phyloP scores from a whole-genome alignment of 768 basidiomycete species.

The Leccinum sublutescens region DNA sequence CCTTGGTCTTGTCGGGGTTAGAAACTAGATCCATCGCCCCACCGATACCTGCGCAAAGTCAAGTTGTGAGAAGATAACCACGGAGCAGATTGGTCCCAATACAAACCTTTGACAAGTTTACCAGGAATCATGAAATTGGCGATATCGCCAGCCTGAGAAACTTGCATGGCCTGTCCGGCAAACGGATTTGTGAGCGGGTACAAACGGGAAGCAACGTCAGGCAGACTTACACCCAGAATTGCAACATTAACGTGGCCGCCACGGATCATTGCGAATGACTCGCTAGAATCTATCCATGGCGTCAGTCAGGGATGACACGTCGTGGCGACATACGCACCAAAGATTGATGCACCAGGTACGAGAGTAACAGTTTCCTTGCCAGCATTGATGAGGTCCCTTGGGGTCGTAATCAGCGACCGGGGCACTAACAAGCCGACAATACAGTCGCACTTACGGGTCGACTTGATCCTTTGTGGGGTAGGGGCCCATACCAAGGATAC shows the following conservation, averaged over 20 bases:
- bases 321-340: constrained; percentile 53
- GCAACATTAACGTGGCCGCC: constrained; percentile 94
- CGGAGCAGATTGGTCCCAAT: neutral
- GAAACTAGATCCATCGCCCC: constrained; percentile 97
- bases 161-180: constrained; percentile 81
- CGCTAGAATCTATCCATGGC: constrained; percentile 60
- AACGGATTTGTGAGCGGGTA: constrained; percentile 1
- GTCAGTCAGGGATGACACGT: neutral
- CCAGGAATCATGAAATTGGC: constrained; percentile 99
- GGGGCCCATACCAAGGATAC: constrained; percentile 87
- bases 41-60: constrained; percentile 65
- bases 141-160: constrained; percentile 88
- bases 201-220: neutral
- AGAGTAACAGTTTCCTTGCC: constrained; percentile 95
- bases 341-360: constrained; percentile 86
- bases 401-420: constrained; percentile 4
- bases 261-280: constrained; percentile 97
- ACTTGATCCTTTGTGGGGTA: constrained; percentile 79
- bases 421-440: neutral
- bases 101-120: constrained; percentile 77
- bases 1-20: constrained; percentile 93
- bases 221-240: constrained; percentile 76
- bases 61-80: constrained; percentile 10
- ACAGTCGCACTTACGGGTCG: constrained; percentile 62
- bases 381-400: constrained; percentile 88